These are phyloP conservation scores for Epichloe festucae DNA, from an alignment of 2,329 filamentous ascomycete species.

Conservation along the genomic window DNA sequence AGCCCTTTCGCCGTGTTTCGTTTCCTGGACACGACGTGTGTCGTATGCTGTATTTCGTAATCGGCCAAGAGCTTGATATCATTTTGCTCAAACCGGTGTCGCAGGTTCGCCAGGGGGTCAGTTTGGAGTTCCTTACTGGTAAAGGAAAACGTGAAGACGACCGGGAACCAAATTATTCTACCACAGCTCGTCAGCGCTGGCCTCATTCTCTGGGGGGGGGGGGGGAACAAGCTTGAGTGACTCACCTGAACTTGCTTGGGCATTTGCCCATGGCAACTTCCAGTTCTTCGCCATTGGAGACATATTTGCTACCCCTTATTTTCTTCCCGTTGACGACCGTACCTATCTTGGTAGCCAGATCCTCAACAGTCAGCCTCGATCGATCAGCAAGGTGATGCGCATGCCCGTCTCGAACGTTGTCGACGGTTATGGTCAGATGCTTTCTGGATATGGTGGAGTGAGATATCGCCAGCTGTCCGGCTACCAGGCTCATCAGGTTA, in stretches of 20 bases:
- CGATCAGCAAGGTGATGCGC: constrained; percentile 51
- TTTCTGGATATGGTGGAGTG: constrained; percentile 79
- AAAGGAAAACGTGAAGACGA: constrained; percentile 64
- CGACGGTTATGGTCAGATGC: constrained; percentile 69
- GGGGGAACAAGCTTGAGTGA: background rate
- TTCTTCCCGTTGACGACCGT: constrained; percentile 63
- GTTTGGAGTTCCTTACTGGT: constrained; percentile 56
- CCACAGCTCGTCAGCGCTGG: constrained; percentile 2
- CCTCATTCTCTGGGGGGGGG: background rate
- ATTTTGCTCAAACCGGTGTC: constrained; percentile 60
- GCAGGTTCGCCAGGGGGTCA: constrained; percentile 49
- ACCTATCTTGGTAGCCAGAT: constrained; percentile 73
- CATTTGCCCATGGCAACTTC: constrained; percentile 62
- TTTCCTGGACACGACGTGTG: constrained; percentile 80
- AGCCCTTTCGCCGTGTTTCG: constrained; percentile 80
- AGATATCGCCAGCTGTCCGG: constrained; percentile 55
- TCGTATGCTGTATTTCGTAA: constrained; percentile 59
- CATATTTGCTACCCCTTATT: constrained; percentile 48
- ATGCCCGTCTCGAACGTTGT: constrained; percentile 48
- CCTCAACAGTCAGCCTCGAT: constrained; percentile 61
- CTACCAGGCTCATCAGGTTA: constrained; percentile 23
- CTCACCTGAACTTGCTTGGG: constrained; percentile 46
- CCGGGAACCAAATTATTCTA: constrained; percentile 66
- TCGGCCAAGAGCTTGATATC: constrained; percentile 76
- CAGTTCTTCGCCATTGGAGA: constrained; percentile 38